phyloP scores from a whole-genome alignment of 2,329 filamentous ascomycete species.

The Huntiella moniliformis region DNA sequence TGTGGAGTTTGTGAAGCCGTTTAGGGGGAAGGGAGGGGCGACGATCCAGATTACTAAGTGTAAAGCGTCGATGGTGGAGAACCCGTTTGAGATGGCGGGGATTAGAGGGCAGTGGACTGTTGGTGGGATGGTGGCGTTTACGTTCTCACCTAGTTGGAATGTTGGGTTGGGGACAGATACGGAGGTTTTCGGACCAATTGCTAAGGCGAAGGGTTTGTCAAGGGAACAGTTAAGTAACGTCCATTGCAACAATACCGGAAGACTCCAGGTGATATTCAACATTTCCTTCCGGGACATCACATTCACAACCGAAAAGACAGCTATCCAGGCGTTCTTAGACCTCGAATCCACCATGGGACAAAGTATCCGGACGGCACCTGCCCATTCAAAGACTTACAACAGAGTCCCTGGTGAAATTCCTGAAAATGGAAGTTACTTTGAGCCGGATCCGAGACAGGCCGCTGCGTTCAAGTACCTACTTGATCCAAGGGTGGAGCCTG shows the following conservation, averaged over 20 bases:
- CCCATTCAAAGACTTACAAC: not conserved
- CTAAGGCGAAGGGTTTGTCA: not conserved
- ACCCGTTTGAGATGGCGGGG: slow-evolving; percentile 7
- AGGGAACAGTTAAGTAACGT: not conserved
- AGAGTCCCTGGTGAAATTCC: not conserved
- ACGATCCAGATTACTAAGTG: not conserved
- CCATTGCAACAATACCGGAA: not conserved
- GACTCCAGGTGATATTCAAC: slow-evolving; percentile 1
- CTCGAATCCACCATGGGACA: not conserved
- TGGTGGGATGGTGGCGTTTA: slow-evolving; percentile 6
- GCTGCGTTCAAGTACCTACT: slow-evolving; percentile 19
- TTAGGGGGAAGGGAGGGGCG: not conserved
- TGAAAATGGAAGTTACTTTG: not conserved
- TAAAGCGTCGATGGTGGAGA: slow-evolving; percentile 4
- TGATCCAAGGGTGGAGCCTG: slow-evolving; percentile 16
- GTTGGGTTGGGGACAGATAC: not conserved
- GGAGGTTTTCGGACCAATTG: slow-evolving; percentile 1
- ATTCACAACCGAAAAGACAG: slow-evolving; percentile 7
- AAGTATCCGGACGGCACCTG: slow-evolving; percentile 3
- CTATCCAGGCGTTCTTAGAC: slow-evolving; percentile 10
- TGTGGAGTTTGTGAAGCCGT: slow-evolving; percentile 1
- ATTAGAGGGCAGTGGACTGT: not conserved
- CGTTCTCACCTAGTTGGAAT: slow-evolving; percentile 4
- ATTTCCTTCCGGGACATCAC: slow-evolving; percentile 6
- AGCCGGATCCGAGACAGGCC: slow-evolving; percentile 2